phyloP scores from a whole-genome alignment of 345 rosid species.

The Syzygium aqueum region DNA sequence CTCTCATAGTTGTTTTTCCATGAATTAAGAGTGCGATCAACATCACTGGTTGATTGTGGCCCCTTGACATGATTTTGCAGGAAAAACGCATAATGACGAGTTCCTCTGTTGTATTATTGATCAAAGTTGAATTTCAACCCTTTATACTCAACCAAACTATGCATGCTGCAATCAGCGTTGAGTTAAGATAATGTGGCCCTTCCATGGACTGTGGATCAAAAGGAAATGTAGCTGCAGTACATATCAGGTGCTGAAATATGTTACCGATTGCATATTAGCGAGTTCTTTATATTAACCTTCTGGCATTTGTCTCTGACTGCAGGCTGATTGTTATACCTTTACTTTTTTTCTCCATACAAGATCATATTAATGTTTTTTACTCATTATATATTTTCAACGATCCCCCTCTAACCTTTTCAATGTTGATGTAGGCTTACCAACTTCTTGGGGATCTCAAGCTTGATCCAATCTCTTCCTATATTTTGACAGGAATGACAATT shows the following conservation, averaged over 20 bases:
- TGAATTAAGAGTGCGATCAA: neutral
- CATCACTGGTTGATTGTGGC: neutral
- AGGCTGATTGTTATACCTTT: neutral
- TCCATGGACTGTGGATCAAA: neutral
- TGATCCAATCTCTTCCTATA: no score
- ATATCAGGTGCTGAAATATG: neutral
- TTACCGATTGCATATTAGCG: neutral
- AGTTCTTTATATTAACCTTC: neutral
- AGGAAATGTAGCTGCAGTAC: neutral
- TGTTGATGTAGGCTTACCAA: constrained; percentile 60
- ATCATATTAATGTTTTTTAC: neutral
- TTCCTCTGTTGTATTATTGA: neutral
- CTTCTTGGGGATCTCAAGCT: constrained; percentile 74
- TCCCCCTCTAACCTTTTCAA: neutral
- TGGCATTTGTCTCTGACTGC: neutral
- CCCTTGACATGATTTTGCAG: neutral
- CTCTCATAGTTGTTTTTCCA: neutral
- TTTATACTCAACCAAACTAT: neutral
- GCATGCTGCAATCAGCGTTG: neutral
- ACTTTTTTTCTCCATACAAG: neutral
- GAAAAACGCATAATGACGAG: neutral
- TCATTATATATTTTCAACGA: neutral
- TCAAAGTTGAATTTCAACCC: neutral
- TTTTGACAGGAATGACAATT: no score
- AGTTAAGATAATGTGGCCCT: neutral